Evolutionary conservation across 73 alveolate genomes (phyloP).

Genomic region (Blepharisma japonicum): DNA sequence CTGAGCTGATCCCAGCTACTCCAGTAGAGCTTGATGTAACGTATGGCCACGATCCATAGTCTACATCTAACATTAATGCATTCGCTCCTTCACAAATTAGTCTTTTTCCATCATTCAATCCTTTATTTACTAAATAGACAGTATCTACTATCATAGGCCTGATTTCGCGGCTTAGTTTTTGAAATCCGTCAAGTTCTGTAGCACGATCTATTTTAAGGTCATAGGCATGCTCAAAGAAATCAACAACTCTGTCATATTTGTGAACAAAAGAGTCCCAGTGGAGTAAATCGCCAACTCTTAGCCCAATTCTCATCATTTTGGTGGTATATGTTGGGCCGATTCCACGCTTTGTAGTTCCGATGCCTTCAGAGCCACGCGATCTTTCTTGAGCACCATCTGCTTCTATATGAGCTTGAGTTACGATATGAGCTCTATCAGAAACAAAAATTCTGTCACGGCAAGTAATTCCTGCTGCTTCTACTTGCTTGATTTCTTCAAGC

Average conservation of each 20-base stretch:
- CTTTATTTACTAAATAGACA: slow-evolving; percentile 46
- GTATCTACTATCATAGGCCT: slow-evolving; percentile 76
- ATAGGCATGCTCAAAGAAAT: slow-evolving; percentile 13
- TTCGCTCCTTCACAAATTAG: slow-evolving; percentile 94
- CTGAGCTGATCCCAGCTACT: slow-evolving; percentile 94
- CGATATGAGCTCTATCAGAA: slow-evolving; percentile 84
- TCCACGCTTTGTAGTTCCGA: slow-evolving; percentile 95
- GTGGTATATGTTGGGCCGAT: slow-evolving; percentile 96
- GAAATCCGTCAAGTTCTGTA: slow-evolving; percentile 56
- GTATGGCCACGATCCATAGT: slow-evolving; percentile 96
- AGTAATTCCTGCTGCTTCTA: slow-evolving; percentile 64
- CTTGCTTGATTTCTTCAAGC: slow-evolving; percentile 60
- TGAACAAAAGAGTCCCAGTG: slow-evolving; percentile 77
- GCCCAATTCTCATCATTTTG: slow-evolving; percentile 63
- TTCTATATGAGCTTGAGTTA: slow-evolving; percentile 35
- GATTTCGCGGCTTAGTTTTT: slow-evolving; percentile 55
- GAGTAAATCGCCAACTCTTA: slow-evolving; percentile 83
- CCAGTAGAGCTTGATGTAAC: slow-evolving; percentile 94
- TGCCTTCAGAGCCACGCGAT: slow-evolving; percentile 40
- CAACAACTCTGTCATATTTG: slow-evolving; percentile 43
- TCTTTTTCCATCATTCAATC: slow-evolving; percentile 48
- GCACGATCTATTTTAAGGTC: slow-evolving; percentile 38
- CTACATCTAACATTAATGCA: slow-evolving; percentile 94
- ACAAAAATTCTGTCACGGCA: slow-evolving; percentile 59
- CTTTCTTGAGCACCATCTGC: slow-evolving; percentile 59